Evolutionary conservation across 1,284 basidiomycete species (phyloP), one percentile per base, ranked within the genome.

Genomic region (Boletus coffeatus): DNA sequence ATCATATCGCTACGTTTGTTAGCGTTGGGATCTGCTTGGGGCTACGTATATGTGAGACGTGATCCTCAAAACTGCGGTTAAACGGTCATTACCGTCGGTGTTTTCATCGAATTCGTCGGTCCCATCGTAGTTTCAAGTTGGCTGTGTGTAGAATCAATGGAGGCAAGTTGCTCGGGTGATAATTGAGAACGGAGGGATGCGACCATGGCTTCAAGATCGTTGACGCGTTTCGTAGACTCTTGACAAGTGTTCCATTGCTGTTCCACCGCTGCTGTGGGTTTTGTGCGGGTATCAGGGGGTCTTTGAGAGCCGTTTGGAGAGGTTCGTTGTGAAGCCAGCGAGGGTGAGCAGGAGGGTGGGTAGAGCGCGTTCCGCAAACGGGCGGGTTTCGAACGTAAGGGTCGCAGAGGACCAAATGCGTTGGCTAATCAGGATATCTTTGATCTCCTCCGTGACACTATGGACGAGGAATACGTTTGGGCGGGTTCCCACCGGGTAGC

Each of bases 1-100:
- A 73, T 70, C 66, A 62, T 55, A 9, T 74, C 69, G 48, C 39
- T 71, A 14, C 66, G 68, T 36, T 64, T 73, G 58, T 61, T 60
- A n/a, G 63, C 4, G 16, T 48, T 59, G 10, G 58, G 16, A 36
- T 67, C 64, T 58, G 62, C 13, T 5, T 32, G 58, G 2, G 63
- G 61, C 68, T 71, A 55, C 21, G 29, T 2, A 36, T 2, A 37
- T 34, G 52, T 70, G 46, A 73, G 70, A 59, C 16, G 61, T 0
- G 3, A 41, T 34, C 41, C 43, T 55, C 55, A 3, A 7, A 32
- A 34, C 34, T 36, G 46, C 11, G 9, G 16, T 5, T 53, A 21
- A 13, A 58, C 37, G 16, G 16, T 6, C 32, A 32, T 62, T 69
- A 73, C 72, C 66, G 41, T 59, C n/a, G 46, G 62, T 11, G 62